Evolutionary conservation across 2,329 filamentous ascomycete genomes (phyloP), one percentile per base, ranked within the genome.

Genomic region (Bisporella sp.): DNA sequence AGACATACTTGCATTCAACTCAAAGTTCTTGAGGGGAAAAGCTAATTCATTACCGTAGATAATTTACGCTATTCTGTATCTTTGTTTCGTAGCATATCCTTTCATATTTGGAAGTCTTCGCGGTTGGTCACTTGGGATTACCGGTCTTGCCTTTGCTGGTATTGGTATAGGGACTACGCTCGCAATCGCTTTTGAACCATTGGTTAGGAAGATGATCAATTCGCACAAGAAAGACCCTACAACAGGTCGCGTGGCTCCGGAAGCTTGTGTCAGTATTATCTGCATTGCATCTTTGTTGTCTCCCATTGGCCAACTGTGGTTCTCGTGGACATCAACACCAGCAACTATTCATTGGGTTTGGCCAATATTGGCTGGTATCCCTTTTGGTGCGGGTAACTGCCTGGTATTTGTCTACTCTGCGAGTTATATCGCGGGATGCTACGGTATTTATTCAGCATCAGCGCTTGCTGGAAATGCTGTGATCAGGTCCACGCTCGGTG

Each of bases 1-100:
- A 37, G 35, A 37, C 35, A 37, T 37, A 9, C 35, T 37, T 9
- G n/a, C 35, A 37, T 8, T 37, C 35, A 9, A 9, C 3, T 9
- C n/a, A 41, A 4, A 42, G 5, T 28, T 11, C 9, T 42, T 21
- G 9, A 5, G 13, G 28, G 41, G 30, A 4, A 42, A 42, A 6
- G 8, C 5, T 21, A 21, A 42, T 28, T 46, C 62, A 59, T 72
- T 37, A 9, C 35, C 8, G 8, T 37, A 37, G 35, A 37, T 95
- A 39, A 81, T 95, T 35, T 96, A 96, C 65, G 87, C 83, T 13
- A 89, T 95, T 40, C 73, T 96, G 1, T 93, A 93, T 62, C 81
- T 96, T 32, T 95, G 89, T 68, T 96, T 96, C 70, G 85, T 95
- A 12, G 89, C 88, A 9, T 95, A 95, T 65, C 90, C 90, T 0